Percentiles rank a stretch among this genome's conserved stretches.
Conservation (phyloP, 805 yeast genomes). For the Kurtzmaniella fragi region DNA sequence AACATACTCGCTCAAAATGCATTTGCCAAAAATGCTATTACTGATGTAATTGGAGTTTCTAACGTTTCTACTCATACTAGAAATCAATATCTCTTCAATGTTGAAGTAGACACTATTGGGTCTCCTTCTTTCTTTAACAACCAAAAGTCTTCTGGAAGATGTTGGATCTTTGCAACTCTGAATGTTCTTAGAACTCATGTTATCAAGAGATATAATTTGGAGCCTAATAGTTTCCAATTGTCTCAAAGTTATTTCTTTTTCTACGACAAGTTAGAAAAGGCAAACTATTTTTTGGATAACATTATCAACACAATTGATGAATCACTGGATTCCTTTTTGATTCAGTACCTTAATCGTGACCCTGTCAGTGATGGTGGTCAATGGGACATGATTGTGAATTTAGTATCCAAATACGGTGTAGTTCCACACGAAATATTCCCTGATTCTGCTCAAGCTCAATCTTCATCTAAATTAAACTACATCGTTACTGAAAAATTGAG, state of each 20-base stretch:
- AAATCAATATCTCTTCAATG: conserved; percentile 31
- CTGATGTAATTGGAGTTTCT: conserved; percentile 36
- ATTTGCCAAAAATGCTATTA: conserved; percentile 43
- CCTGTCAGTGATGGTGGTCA: conserved; percentile 87
- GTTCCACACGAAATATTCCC: conserved; percentile 74
- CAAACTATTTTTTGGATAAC: conserved; percentile 75
- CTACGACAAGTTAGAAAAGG: conserved; percentile 82
- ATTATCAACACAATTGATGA: conserved; percentile 63
- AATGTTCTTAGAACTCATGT: conserved; percentile 65
- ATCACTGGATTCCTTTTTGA: conserved; percentile 63
- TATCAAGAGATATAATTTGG: conserved; percentile 55
- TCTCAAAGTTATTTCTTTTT: conserved; percentile 78
- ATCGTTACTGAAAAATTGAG: conserved; percentile 65
- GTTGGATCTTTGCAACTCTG: conserved; percentile 86
- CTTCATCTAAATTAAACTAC: conserved; percentile 53
- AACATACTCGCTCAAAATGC: conserved; percentile 52
- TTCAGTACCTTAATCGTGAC: conserved; percentile 57
- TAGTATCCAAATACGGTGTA: conserved; percentile 75
- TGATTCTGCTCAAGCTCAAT: conserved; percentile 55
- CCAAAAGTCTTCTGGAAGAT: conserved; percentile 74
- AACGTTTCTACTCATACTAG: conserved; percentile 12
- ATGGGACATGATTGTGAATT: conserved; percentile 75
- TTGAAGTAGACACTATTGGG: conserved; percentile 31
- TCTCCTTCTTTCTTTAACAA: conserved; percentile 38
- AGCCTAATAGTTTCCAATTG: conserved; percentile 53